Percentiles rank a stretch among this genome's conserved stretches.
Conservation (phyloP, 495 filamentous ascomycete genomes). For the Pseudomonodictys pantanalensis region DNA sequence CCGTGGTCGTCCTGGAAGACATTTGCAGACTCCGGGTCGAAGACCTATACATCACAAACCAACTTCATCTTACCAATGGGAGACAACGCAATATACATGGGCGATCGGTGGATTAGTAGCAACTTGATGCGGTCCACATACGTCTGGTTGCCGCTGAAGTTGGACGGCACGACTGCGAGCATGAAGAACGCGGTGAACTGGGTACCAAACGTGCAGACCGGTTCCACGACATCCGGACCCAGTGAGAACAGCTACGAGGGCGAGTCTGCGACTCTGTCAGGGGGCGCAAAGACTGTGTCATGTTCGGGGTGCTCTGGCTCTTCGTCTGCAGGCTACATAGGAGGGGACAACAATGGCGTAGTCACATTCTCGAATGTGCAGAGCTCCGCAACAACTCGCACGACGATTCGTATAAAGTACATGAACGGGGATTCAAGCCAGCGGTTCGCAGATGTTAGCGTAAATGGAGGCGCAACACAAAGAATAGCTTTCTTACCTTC, state of each 20-base stretch:
- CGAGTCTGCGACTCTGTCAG: conserved; percentile 38
- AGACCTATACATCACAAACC: conserved; percentile 55
- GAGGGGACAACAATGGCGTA: conserved; percentile 48
- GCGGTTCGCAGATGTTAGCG: conserved; percentile 53
- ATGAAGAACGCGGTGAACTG: conserved; percentile 52
- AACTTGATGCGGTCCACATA: conserved; percentile 63
- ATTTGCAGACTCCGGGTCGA: conserved; percentile 54
- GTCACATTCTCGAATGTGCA: conserved; percentile 48
- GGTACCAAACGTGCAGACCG: conserved; percentile 47
- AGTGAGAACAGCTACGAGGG: conserved; percentile 53
- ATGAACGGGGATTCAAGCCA: conserved; percentile 52
- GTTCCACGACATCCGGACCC: conserved; percentile 45
- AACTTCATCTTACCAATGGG: conserved; percentile 50
- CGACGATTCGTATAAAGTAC: conserved; percentile 55
- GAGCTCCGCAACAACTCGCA: conserved; percentile 47
- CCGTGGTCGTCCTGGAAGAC: conserved; percentile 60
- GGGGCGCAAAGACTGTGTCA: conserved; percentile 38
- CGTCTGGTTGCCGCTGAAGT: conserved; percentile 62
- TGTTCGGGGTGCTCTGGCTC: conserved; percentile 51
- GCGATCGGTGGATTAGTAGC: conserved; percentile 59
- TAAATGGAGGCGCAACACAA: conserved; percentile 49
- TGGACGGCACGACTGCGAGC: conserved; percentile 54
- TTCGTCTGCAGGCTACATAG: conserved; percentile 53
- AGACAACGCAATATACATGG: conserved; percentile 58
- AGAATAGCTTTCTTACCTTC: conserved; percentile 51